Evolutionary conservation across 805 yeast species (phyloP).

Genomic region (Yamadazyma sp.): DNA sequence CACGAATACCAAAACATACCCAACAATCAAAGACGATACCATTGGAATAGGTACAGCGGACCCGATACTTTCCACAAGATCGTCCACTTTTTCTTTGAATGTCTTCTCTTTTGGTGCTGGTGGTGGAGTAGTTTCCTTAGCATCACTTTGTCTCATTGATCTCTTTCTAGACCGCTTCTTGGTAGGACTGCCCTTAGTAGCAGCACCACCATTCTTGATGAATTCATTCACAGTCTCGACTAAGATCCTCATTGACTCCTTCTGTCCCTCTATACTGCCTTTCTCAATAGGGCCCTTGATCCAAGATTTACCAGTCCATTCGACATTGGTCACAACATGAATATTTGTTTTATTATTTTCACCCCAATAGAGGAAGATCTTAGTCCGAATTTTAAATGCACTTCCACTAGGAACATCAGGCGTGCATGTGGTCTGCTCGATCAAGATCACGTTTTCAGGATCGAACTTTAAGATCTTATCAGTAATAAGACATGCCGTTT

Average conservation of each 20-base stretch:
- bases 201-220: slow-evolving; percentile 19
- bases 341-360: slow-evolving; percentile 52
- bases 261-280: slow-evolving; percentile 72
- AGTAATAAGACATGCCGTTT: slow-evolving; percentile 62
- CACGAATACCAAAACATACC: slow-evolving; percentile 19
- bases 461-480: slow-evolving; percentile 59
- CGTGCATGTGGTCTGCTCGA: slow-evolving; percentile 59
- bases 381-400: slow-evolving; percentile 61
- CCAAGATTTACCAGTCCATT: slow-evolving; percentile 80
- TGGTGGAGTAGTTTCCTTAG: slow-evolving; percentile 4
- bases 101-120: slow-evolving; percentile 13
- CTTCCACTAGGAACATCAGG: slow-evolving; percentile 86
- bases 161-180: slow-evolving; percentile 15
- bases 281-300: slow-evolving; percentile 73
- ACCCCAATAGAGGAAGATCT: slow-evolving; percentile 62
- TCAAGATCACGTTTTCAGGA: slow-evolving; percentile 45
- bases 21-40: slow-evolving; percentile 21
- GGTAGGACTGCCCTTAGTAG: slow-evolving; percentile 10
- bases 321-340: slow-evolving; percentile 53
- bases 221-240: slow-evolving; percentile 47
- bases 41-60: slow-evolving; percentile 28
- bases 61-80: slow-evolving; percentile 27
- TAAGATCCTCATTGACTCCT: slow-evolving; percentile 52
- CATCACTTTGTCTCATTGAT: slow-evolving; percentile 16
- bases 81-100: slow-evolving; percentile 19